Evolutionary conservation across 805 yeast species (phyloP), one percentile per base, ranked within the genome.

Genomic region (Monosporozyma solicola): DNA sequence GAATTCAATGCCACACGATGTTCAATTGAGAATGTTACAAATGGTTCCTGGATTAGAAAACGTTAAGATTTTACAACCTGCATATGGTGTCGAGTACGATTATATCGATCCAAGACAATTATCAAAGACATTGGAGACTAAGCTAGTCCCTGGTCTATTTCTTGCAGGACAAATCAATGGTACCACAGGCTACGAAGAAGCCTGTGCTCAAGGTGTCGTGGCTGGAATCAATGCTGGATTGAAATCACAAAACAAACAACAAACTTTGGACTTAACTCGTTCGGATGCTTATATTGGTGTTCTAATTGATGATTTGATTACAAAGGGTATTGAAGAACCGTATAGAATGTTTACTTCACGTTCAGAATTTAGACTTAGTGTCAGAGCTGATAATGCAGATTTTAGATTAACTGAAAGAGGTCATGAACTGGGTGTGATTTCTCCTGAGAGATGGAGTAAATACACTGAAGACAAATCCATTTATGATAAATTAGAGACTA

Each of bases 1-100:
- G 2, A 85, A 91, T 61, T 90, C 99, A 0, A 86, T 94, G 95
- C 99, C 99, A 0, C 94, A 82, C 39, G 97, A 92, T 25, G 84
- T 91, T 32, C 99, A 94, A 69, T 77, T 76, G 24, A 74, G 79
- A 57, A 78, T 91, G 76, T 78, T 94, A 52, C 74, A 76, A 54
- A 72, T 88, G 73, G 87, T 94, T 55, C 86, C 89, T 3, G 99
- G 99, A 0, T 78, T 95, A 49, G 96, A 88, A 61, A 82, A 87
- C 58, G 97, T 86, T 0, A 74, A 71, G n/a, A 88, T 94, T 87
- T 65, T 85, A 11, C 97, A 91, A 64, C 97, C 97, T 0, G 99
- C 97, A 0, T 94, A 94, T 65, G 99, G 99, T n/a, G 99, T 94
- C 2, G 99, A 94, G 68, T 94, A 94, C 65, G 99, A 94, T 64